Conservation (phyloP, 2,329 filamentous ascomycete species). For the Neocatenulostroma microsporum region DNA sequence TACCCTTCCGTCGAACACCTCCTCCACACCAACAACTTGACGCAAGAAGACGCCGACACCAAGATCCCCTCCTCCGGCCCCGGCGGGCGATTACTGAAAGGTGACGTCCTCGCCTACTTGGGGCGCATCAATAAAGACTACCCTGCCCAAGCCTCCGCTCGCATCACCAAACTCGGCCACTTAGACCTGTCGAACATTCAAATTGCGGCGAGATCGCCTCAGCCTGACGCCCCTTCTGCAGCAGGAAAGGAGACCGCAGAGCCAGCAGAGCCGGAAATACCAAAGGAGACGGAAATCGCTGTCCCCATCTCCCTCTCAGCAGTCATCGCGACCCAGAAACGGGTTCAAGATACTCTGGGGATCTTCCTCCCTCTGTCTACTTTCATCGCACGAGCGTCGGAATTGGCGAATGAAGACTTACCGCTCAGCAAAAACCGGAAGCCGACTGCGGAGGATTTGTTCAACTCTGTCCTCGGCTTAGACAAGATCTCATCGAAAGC, state of each 20-base stretch:
- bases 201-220: conserved; percentile 47
- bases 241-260: conserved; percentile 42
- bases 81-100: conserved; percentile 82
- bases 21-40: conserved; percentile 68
- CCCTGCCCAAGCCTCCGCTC: conserved; percentile 61
- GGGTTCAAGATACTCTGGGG: conserved; percentile 68
- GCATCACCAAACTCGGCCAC: conserved; percentile 67
- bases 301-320: conserved; percentile 70
- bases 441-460: conserved; percentile 72
- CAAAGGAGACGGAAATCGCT: conserved; percentile 52
- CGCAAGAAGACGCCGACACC: conserved; percentile 65
- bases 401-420: conserved; percentile 80
- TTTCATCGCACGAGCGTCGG: conserved; percentile 76
- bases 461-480: conserved; percentile 77
- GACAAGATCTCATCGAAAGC: conserved; percentile 41
- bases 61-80: conserved; percentile 87
- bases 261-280: conserved; percentile 34
- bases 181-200: conserved; percentile 96
- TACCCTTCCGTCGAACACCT: conserved; percentile 79
- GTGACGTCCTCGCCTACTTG: conserved; percentile 85
- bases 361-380: conserved; percentile 75
- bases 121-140: conserved; percentile 67
- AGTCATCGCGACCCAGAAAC: conserved; percentile 72
- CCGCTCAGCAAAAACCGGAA: conserved; percentile 58
- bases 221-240: too few species aligned